Evolutionary conservation across 192 early-diverging fungal species (phyloP).

Genomic region (Coemansia sp.): DNA sequence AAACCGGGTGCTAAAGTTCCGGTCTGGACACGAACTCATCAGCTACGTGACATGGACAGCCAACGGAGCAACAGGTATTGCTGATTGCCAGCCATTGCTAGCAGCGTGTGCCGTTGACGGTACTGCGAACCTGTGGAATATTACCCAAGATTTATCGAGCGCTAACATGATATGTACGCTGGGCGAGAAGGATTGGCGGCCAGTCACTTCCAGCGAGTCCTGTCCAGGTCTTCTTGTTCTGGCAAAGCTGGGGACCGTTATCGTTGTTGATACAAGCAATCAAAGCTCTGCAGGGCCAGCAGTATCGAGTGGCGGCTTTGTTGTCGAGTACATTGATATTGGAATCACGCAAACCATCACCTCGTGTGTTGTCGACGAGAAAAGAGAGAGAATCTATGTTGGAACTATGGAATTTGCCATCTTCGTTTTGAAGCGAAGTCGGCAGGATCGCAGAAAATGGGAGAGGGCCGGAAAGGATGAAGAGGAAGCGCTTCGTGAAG

Average conservation of each 20-base stretch:
- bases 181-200: constrained; percentile 32
- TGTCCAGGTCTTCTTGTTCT: constrained; percentile 14
- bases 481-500: constrained; percentile 22
- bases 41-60: constrained; percentile 24
- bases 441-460: constrained; percentile 19
- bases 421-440: constrained; percentile 17
- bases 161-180: constrained; percentile 8
- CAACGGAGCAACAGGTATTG: not conserved
- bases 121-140: constrained; percentile 23
- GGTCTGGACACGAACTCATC: constrained; percentile 1
- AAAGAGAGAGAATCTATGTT: constrained; percentile 25
- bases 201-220: constrained; percentile 28
- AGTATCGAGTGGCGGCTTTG: not conserved
- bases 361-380: constrained; percentile 37
- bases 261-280: constrained; percentile 19
- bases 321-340: constrained; percentile 16
- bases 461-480: constrained; percentile 10
- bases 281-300: not conserved
- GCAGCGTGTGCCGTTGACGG: constrained; percentile 32
- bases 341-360: constrained; percentile 30
- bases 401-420: constrained; percentile 28
- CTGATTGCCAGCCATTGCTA: not conserved
- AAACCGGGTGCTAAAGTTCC: constrained; percentile 8
- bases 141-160: constrained; percentile 15
- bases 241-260: constrained; percentile 34